A percentile compares a stretch with the other conserved stretches of the same genome.
These are phyloP conservation scores for Phytophthora fragariae DNA, from an alignment of 352 stramenopile genomes.

Conservation along the genomic window DNA sequence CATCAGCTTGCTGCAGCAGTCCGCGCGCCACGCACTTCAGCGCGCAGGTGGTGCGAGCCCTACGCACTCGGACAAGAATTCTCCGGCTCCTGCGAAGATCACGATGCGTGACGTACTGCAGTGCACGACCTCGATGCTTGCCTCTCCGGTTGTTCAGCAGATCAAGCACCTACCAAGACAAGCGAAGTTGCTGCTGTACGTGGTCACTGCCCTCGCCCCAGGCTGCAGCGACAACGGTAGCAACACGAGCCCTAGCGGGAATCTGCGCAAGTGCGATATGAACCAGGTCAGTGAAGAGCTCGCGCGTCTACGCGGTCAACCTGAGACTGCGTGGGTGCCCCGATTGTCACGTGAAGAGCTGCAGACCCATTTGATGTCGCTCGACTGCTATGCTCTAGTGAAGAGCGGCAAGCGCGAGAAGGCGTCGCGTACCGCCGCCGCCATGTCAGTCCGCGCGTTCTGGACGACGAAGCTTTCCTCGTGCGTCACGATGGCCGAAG, in stretches of 20 bases:
- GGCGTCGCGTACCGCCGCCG: slow-evolving; percentile 18
- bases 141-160: slow-evolving; percentile 52
- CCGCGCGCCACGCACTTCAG: slow-evolving; percentile 48
- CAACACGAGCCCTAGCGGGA: slow-evolving; percentile 16
- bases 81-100: slow-evolving; percentile 26
- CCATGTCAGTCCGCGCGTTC: slow-evolving; percentile 38
- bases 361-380: slow-evolving; percentile 64
- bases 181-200: slow-evolving; percentile 73
- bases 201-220: slow-evolving; percentile 63
- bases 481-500: slow-evolving; percentile 53
- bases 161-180: slow-evolving; percentile 69
- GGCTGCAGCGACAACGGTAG: slow-evolving; percentile 32
- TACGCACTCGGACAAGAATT: background rate
- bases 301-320: slow-evolving; percentile 39
- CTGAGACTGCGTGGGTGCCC: slow-evolving; percentile 64
- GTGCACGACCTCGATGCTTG: slow-evolving; percentile 56
- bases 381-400: slow-evolving; percentile 78
- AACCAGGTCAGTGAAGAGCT: slow-evolving; percentile 60
- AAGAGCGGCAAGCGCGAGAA: slow-evolving; percentile 37
- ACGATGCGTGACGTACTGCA: slow-evolving; percentile 56
- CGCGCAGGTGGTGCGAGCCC: slow-evolving; percentile 7
- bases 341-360: slow-evolving; percentile 66
- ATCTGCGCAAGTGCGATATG: slow-evolving; percentile 42
- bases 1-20: slow-evolving; percentile 69
- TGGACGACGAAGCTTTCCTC: slow-evolving; percentile 64